These are phyloP conservation scores for Leptographium flavum DNA, from an alignment of 2,329 filamentous ascomycete species.

Conservation along the genomic window DNA sequence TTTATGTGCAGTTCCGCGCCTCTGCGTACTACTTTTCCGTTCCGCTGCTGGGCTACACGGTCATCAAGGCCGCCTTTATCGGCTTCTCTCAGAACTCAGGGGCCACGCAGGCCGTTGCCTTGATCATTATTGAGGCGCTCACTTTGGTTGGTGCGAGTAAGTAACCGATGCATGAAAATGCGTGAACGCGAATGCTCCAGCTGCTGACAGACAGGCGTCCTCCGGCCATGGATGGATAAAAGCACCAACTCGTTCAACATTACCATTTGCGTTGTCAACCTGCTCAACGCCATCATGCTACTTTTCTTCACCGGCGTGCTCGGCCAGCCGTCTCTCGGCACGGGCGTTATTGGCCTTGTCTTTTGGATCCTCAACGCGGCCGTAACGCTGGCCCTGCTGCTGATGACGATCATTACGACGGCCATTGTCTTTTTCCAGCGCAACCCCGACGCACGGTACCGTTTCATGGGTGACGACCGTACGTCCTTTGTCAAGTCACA, in stretches of 20 bases:
- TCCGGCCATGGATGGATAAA: conserved; percentile 89
- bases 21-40: conserved; percentile 80
- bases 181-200: too few relatives aligned
- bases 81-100: conserved; percentile 54
- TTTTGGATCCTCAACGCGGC: conserved; percentile 70
- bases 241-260: conserved; percentile 84
- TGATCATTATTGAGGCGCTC: conserved; percentile 60
- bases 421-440: conserved; percentile 58
- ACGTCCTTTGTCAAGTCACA: conserved; percentile 88
- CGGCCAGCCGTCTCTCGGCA: conserved; percentile 60
- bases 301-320: conserved; percentile 72
- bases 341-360: conserved; percentile 67
- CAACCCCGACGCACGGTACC: conserved; percentile 75
- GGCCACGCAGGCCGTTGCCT: conserved; percentile 56
- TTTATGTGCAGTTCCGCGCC: conserved; percentile 79
- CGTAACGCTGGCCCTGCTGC: conserved; percentile 59
- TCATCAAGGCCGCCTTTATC: conserved; percentile 71
- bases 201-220: conserved; percentile 40
- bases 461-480: conserved; percentile 77
- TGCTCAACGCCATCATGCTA: conserved; percentile 66
- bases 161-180: too few relatives aligned
- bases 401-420: conserved; percentile 58
- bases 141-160: conserved; percentile 53
- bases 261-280: conserved; percentile 65
- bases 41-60: conserved; percentile 53